Evolutionary conservation across 2,329 filamentous ascomycete species (phyloP), one percentile per base, ranked within the genome.

Genomic region (Botrytis fabae): DNA sequence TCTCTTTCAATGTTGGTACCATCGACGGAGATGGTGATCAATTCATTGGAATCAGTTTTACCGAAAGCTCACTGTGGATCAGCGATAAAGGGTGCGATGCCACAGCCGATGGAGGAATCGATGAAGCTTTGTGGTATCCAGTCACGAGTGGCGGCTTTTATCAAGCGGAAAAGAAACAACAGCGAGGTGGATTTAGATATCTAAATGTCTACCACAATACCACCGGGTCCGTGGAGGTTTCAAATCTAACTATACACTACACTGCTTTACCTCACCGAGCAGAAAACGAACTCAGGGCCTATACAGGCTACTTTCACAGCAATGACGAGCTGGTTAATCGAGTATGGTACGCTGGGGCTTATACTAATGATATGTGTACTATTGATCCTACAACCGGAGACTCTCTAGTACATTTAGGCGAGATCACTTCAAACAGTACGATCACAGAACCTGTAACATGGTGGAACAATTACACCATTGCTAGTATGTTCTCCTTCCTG

Each of bases 221-320:
- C 40, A 71, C 46, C 8, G 73, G 74, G 12, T 73, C 28, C 1
- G 72, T 78, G 44, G 57, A 82, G 57, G 62, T 81, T 72, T 76
- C 81, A 79, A 46, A 81, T 70, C 44, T 78, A 73, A 54, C 78
- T 16, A 77, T 82, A 8, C 79, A 83, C 46, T 80, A 83, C 59
- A 81, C 77, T 51, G 83, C 83, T 75, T 80, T 83, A 65, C 83
- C 82, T 0, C 82, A 80, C 79, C 81, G 59, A 20, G 48, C 65
- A 44, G 62, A 66, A 57, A 40, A 69, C 18, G 75, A 85, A 51
- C 75, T 83, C 8, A 81, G 81, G 1, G 35, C 69, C 25, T 88
- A 88, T 74, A 82, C 85, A 62, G 87, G 86, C n/a, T 88, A 87
- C 75, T 88, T 88, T 74, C 82, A 86, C 74, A 84, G 81, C 72